A percentile compares a stretch with the other conserved stretches of the same genome.
phyloP scores from a whole-genome alignment of 2,329 filamentous ascomycete species.

The Taxawa tesnikishii region DNA sequence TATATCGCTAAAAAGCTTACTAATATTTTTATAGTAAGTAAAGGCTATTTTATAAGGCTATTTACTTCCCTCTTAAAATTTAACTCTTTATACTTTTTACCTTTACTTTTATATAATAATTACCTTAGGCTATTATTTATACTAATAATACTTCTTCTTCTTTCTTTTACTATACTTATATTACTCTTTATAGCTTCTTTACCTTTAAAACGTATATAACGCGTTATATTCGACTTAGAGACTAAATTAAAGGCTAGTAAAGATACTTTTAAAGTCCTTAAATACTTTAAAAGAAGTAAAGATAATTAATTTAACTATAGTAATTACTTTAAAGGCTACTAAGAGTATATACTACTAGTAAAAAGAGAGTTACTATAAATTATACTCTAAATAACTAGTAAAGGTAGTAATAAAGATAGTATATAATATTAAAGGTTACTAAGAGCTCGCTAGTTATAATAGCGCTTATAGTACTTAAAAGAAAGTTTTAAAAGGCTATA shows the following conservation, averaged over 20 bases:
- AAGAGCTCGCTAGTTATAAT: too few relatives aligned
- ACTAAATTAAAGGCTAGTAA: slow-evolving; percentile 1
- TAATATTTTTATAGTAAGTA: slow-evolving; percentile 5
- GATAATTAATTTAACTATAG: too few relatives aligned
- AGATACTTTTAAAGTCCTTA: slow-evolving; percentile 4
- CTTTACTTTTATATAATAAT: slow-evolving; percentile 2
- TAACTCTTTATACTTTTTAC: slow-evolving; percentile 8
- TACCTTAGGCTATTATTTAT: slow-evolving; percentile 4
- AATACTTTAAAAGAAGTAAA: too few relatives aligned
- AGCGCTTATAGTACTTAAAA: too few relatives aligned
- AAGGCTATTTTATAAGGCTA: slow-evolving; percentile 6
- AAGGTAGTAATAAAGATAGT: too few relatives aligned
- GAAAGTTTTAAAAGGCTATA: too few relatives aligned
- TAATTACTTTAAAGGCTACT: too few relatives aligned
- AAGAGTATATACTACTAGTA: too few relatives aligned
- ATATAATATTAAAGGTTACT: too few relatives aligned
- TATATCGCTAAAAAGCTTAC: slow-evolving; percentile 2
- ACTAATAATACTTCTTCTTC: slow-evolving; percentile 3
- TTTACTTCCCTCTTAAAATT: slow-evolving; percentile 7
- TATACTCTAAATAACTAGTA: too few relatives aligned
- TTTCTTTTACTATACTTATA: too few relatives aligned
- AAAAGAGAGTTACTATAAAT: too few relatives aligned
- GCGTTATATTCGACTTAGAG: slow-evolving; percentile 2
- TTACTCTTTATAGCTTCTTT: slow-evolving; percentile 4
- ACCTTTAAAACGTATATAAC: slow-evolving; percentile 1